Base-by-base conservation (phyloP, 208 protist genomes). In the Leishmania lainsoni region DNA sequence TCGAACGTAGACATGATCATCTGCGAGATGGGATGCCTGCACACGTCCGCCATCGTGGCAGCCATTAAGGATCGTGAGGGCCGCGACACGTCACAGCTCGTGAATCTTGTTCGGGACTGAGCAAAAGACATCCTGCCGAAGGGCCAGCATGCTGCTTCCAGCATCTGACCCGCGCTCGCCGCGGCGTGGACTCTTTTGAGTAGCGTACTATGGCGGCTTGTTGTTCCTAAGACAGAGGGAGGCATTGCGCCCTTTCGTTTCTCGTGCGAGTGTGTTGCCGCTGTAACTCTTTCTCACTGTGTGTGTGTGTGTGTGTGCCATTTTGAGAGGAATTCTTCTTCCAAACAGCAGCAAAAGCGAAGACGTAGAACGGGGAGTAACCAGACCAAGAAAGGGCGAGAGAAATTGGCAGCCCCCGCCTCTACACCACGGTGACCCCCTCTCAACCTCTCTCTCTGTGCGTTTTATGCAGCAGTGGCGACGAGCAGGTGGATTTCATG, bases 1-100 rank as follows among this genome's bases (percentile, higher is more conserved):
- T 86, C 81, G 29, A 92, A 89, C 75, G 88, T 96, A 66, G 93
- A 96, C 70, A 95, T 95, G 91, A 93, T 96, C 63, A 94, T 96
- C 51, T 95, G 93, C 81, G 93, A 96, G 82, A 93, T 96, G 90
- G 91, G 93, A 29, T 95, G 90, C 81, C 83, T 96, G 58, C 91
- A 94, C 83, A 93, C 91, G 3, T 95, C 91, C 6, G 93, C 91
- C 49, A 94, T 96, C 66, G 83, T 92, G 20, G 91, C 93, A 3
- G 93, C 91, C 10, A 90, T 96, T 45, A 85, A 88, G 72, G 90
- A 93, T 52, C 86, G 91, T 52, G 90, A 96, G 77, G 85, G 88
- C 45, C 83, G 89, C n/a, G 89, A 88, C 32, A 78, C 80, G 32
- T 74, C 83, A 48, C 75, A 87, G 66, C 76, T 86, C 35, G 66